Evolutionary conservation across 768 basidiomycete genomes (phyloP), one percentile per base, ranked within the genome.

Genomic region (Suillus hirtellus): DNA sequence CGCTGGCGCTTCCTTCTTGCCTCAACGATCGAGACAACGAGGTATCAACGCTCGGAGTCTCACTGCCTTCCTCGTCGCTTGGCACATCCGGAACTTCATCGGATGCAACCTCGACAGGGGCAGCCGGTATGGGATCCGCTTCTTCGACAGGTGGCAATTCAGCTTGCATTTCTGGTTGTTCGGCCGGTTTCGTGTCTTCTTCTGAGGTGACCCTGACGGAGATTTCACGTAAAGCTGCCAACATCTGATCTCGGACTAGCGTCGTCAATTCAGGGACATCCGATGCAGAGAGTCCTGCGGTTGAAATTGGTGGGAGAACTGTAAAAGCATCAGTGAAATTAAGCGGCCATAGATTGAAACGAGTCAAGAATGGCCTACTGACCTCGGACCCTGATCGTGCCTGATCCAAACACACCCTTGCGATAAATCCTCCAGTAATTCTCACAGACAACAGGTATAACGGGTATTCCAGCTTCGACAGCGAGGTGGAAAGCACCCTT

Each of bases 401-500:
- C 96, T 31, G 81, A 76, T 44, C 88, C 87, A 66, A 98, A 92
- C 21, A 87, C 78, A 42, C 89, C 89, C 65, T 87, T 83, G 71
- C 86, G 87, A 75, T 97, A 99, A 53, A 96, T 68, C 65, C 85
- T 78, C 84, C 92, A 92, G 74, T 99, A 99, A 75, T 98, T 98
- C 79, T 99, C 95, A 59, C 88, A 87, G 2, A 99, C 89, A 59
- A 99, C 84, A 7, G 97, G 96, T 37, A 93, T 84, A 70, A 99
- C 89, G 7, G 97, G 96, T 53, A 99, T 84, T 37, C 90, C 87
- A 14, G 93, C 88, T 76, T 95, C 89, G 31, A 99, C 83, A 35
- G 97, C 97, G 58, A 98, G 84, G 73, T 99, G 95, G 82, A 99
- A 99, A 3, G 95, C 96, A 46, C 97, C 97, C 76, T 98, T 99